A percentile compares a stretch with the other conserved stretches of the same genome.
These are phyloP conservation scores for Saccharum hybrid DNA, from an alignment of 202 grass and related monocot genomes.

Conservation along the genomic window DNA sequence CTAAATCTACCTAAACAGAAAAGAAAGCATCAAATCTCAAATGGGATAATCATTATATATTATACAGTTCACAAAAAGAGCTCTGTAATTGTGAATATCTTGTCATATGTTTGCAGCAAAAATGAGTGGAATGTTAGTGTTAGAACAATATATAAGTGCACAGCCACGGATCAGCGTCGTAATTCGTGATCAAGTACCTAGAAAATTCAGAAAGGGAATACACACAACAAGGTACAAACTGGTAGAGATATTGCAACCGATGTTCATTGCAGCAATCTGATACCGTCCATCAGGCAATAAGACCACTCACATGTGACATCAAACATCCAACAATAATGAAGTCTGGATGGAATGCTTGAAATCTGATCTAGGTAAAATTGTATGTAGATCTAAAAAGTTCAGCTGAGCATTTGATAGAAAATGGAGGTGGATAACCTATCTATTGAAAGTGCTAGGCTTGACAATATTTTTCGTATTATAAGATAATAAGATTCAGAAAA, in stretches of 20 bases:
- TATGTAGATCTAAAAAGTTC: not conserved
- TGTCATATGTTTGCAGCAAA: constrained; percentile 22
- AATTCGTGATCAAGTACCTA: constrained; percentile 5
- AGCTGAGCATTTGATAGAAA: not conserved
- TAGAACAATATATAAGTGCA: not conserved
- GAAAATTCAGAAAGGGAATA: not conserved
- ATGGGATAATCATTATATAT: not conserved
- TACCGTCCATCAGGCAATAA: not conserved
- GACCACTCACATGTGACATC: constrained; percentile 15
- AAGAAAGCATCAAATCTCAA: not conserved
- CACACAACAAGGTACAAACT: not conserved
- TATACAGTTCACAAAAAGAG: constrained; percentile 1
- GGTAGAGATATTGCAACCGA: not conserved
- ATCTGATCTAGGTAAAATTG: not conserved
- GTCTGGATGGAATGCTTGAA: not conserved
- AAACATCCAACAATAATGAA: constrained; percentile 20
- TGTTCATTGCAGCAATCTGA: constrained; percentile 5
- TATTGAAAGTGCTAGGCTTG: not conserved
- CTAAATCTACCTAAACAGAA: not conserved
- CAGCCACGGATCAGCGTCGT: not conserved
- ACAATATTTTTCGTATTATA: constrained; percentile 1
- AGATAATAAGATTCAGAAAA: constrained; percentile 29
- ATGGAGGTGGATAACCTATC: not conserved
- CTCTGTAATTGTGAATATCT: not conserved
- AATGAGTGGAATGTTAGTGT: not conserved